Evolutionary conservation across 345 rosid genomes (phyloP).

Genomic region (Noccaea caerulescens): DNA sequence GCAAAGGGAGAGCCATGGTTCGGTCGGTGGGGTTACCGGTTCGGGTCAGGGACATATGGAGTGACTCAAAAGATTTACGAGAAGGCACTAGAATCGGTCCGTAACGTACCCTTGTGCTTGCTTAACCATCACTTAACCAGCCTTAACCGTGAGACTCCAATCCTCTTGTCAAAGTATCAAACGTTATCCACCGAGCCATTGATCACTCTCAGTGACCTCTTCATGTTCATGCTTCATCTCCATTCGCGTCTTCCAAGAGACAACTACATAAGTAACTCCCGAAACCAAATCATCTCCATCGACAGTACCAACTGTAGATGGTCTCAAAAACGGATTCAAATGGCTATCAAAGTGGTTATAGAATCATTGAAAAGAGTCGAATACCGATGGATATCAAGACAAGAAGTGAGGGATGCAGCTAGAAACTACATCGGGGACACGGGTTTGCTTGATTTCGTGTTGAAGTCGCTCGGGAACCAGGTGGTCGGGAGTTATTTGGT

Average conservation of each 20-base stretch:
- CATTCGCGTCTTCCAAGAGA: slow-evolving; percentile 61
- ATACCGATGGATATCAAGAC: slow-evolving; percentile 81
- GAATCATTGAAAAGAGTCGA: slow-evolving; percentile 70
- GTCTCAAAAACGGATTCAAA: slow-evolving; percentile 86
- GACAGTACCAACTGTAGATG: slow-evolving; percentile 71
- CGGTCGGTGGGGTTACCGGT: slow-evolving; percentile 83
- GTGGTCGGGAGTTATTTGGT: slow-evolving; percentile 85
- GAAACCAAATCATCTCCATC: slow-evolving; percentile 46
- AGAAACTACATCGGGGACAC: slow-evolving; percentile 91
- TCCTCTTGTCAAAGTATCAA: slow-evolving; percentile 78
- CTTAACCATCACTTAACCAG: slow-evolving; percentile 53
- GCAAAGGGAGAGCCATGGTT: slow-evolving; percentile 84
- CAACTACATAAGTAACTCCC: slow-evolving; percentile 42
- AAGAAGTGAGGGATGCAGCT: slow-evolving; percentile 91
- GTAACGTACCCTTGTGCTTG: slow-evolving; percentile 60
- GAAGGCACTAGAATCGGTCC: slow-evolving; percentile 76
- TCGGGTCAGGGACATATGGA: slow-evolving; percentile 75
- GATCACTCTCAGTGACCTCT: slow-evolving; percentile 68
- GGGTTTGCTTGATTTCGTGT: slow-evolving; percentile 83
- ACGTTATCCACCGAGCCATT: slow-evolving; percentile 59
- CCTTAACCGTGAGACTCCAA: slow-evolving; percentile 52
- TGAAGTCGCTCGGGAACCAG: slow-evolving; percentile 90
- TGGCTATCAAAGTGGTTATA: slow-evolving; percentile 81
- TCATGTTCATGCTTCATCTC: slow-evolving; percentile 74
- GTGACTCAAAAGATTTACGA: slow-evolving; percentile 66